phyloP scores from a whole-genome alignment of 192 early-diverging fungal species.

The Backusella westeae region DNA sequence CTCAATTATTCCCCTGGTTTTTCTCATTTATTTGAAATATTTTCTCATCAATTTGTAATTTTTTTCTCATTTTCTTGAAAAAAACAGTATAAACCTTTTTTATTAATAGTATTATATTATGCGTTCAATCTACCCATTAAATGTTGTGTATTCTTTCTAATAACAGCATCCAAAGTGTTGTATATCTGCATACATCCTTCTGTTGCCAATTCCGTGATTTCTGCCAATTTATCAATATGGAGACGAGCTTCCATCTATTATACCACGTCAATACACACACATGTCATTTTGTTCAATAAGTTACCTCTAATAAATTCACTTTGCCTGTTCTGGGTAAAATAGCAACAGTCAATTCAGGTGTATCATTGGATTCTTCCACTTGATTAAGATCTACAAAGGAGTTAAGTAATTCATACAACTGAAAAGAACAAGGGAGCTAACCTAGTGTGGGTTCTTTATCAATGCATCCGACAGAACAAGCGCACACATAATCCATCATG shows the following conservation, averaged over 20 bases:
- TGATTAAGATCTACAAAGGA: slow-evolving; percentile 72
- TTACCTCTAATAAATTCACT: slow-evolving; percentile 74
- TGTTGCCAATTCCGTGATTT: slow-evolving; percentile 60
- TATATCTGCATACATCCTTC: slow-evolving; percentile 69
- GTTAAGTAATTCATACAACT: too few species aligned
- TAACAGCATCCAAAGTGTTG: slow-evolving; percentile 56
- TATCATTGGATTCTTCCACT: slow-evolving; percentile 85
- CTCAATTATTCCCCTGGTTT: too few species aligned
- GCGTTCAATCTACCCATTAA: slow-evolving; percentile 36
- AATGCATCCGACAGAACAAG: slow-evolving; percentile 84
- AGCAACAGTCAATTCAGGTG: slow-evolving; percentile 87
- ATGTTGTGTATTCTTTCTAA: slow-evolving; percentile 49
- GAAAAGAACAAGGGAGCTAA: slow-evolving; percentile 14
- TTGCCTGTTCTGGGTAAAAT: slow-evolving; percentile 80
- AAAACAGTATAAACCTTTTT: too few species aligned
- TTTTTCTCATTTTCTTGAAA: too few species aligned
- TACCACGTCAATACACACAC: not conserved
- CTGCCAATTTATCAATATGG: slow-evolving; percentile 76
- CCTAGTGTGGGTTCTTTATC: slow-evolving; percentile 73
- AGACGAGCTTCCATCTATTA: slow-evolving; percentile 82
- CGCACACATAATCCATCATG: slow-evolving; percentile 82
- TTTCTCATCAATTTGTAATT: too few species aligned
- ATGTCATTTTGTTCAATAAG: too few species aligned
- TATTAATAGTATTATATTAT: not conserved
- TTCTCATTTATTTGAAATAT: too few species aligned